Conservation (phyloP, 202 grass and related monocot species). For the Saccharum hybrid region DNA sequence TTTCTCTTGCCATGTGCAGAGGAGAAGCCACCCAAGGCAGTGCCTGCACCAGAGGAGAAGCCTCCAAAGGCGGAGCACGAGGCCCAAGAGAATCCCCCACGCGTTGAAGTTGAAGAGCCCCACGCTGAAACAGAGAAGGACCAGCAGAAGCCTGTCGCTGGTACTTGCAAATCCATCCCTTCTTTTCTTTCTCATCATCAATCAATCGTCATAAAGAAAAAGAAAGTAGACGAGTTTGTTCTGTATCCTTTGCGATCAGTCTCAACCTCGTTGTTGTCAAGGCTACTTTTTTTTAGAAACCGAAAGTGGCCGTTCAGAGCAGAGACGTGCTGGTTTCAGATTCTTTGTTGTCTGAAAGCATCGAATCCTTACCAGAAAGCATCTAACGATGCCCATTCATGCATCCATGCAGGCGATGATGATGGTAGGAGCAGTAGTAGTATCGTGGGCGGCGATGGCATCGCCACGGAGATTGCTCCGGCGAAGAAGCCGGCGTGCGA, state of each 20-base stretch:
- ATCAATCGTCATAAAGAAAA: not conserved
- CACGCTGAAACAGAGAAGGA: constrained; percentile 9
- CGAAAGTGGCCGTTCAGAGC: not conserved
- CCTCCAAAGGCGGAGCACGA: constrained; percentile 30
- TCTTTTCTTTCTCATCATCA: not conserved
- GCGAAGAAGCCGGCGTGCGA: constrained; percentile 65
- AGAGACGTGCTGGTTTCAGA: constrained; percentile 32
- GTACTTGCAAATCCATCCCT: constrained; percentile 19
- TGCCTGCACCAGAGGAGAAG: not conserved
- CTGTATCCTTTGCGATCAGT: not conserved
- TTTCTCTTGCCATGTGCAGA: constrained; percentile 42
- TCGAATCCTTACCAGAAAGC: not conserved
- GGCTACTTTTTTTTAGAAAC: constrained; percentile 11
- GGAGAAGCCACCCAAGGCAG: constrained; percentile 31
- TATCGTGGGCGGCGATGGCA: not conserved
- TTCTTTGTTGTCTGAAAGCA: constrained; percentile 22
- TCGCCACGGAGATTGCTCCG: constrained; percentile 1
- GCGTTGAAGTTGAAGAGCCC: not conserved
- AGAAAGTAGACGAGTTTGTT: not conserved
- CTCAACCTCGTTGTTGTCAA: not conserved
- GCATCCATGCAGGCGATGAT: constrained; percentile 27
- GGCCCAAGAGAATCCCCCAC: constrained; percentile 27
- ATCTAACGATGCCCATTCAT: not conserved
- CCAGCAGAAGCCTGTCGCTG: not conserved
- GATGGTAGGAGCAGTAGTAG: not conserved